Evolutionary conservation across 2,329 filamentous ascomycete genomes (phyloP), one percentile per base, ranked within the genome.

Genomic region (Sporothrix brunneoviolacea): DNA sequence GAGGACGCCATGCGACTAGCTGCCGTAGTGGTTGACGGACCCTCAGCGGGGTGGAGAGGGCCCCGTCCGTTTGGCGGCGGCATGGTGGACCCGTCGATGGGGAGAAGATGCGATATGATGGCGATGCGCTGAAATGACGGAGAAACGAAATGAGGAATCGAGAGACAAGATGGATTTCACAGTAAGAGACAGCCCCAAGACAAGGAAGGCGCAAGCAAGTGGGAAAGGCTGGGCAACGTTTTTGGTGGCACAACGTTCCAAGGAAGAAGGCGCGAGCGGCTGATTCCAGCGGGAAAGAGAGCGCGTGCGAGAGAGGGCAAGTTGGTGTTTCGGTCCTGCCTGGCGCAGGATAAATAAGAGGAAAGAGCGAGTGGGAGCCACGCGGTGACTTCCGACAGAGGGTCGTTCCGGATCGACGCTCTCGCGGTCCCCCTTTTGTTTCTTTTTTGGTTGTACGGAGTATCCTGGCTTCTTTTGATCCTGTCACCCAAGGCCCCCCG

Each of bases 21-120:
- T 16, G 48, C 18, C 15, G 44, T 27, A 3, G 48, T 40, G 8
- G 21, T 27, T 21, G 39, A 19, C 42, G 33, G 37, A 22, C 48
- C 45, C n/a, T 42, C 50, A 28, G 45, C 44, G 30, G 47, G 45
- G 27, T 39, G 44, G 16, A 51, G 39, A 42, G 51, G 51, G 40
- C 53, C 53, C 33, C 37, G 48, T 43, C 41, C 33, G 8, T 19
- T 40, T 12, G 47, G 33, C 7, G 52, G 24, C 16, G 48, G 40
- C 54, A 54, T 56, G 38, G 46, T 53, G 45, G 46, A 43, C 32
- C 39, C 30, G 38, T 28, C 16, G 30, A 30, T 16, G 39, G 28
- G 9, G 18, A 16, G 32, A 24, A 8, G 43, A 36, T 47, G 32
- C 15, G 21, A 38, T 36, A 10, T 7, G 5, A 36, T 28, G 24